These are phyloP conservation scores for Talaromyces sp. DNA, from an alignment of 2,329 filamentous ascomycete species.

Conservation along the genomic window DNA sequence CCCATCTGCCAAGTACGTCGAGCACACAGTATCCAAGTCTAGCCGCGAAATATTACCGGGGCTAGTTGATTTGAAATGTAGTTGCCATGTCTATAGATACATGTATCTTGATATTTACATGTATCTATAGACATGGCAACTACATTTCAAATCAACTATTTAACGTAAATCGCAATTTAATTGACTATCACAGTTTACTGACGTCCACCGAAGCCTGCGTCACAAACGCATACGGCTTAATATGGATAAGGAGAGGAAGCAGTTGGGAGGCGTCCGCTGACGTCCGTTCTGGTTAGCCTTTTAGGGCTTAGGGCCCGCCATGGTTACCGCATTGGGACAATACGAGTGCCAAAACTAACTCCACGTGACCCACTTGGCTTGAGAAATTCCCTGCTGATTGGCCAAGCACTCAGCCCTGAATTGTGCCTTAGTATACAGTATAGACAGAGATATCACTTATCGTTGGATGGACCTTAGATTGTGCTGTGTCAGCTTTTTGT, in stretches of 20 bases:
- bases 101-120: too few species aligned
- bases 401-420: background rate
- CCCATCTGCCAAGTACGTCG: too few species aligned
- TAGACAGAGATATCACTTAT: background rate
- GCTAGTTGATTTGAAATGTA: too few species aligned
- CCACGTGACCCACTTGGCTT: background rate
- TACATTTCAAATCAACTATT: background rate
- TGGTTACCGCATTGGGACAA: background rate
- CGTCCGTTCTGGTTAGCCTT: background rate
- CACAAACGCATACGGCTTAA: constrained; percentile 29
- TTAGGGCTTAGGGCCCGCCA: background rate
- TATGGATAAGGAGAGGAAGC: background rate
- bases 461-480: background rate
- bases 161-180: background rate
- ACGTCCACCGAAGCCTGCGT: constrained; percentile 21
- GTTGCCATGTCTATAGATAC: too few species aligned
- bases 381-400: background rate
- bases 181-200: background rate
- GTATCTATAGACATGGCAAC: background rate
- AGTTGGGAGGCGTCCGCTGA: background rate
- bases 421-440: background rate
- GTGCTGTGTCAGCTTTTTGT: background rate
- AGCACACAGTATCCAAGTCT: too few species aligned
- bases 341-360: background rate
- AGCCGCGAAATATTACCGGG: too few species aligned